These are phyloP conservation scores for Trichophyton verrucosum DNA, from an alignment of 2,329 filamentous ascomycete genomes.

Conservation along the genomic window DNA sequence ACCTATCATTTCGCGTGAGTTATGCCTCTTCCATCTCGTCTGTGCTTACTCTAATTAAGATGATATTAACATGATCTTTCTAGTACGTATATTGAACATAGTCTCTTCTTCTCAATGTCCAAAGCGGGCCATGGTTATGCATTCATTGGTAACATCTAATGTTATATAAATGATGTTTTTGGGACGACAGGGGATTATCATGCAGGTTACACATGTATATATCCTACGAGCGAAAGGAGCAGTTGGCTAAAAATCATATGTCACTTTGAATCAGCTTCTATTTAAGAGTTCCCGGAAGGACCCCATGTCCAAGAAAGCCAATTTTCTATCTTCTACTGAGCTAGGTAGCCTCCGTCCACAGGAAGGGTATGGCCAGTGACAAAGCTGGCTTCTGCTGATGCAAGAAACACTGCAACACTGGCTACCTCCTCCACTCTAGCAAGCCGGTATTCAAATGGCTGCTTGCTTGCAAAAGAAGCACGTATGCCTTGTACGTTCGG, in stretches of 20 bases:
- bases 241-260: too few species aligned
- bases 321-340: conserved; percentile 7
- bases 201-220: too few species aligned
- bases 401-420: conserved; percentile 33
- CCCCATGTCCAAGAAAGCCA: neutral
- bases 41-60: conserved; percentile 37
- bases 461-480: conserved; percentile 11
- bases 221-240: too few species aligned
- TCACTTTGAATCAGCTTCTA: neutral
- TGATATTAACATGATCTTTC: neutral
- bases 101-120: too few species aligned
- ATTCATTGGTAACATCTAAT: too few species aligned
- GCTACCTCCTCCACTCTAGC: conserved; percentile 26
- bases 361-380: conserved; percentile 35
- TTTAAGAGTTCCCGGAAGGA: neutral
- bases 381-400: conserved; percentile 37
- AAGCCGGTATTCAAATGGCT: conserved; percentile 20
- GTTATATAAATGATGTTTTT: too few species aligned
- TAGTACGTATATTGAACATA: neutral
- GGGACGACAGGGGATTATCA: too few species aligned
- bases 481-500: conserved; percentile 10
- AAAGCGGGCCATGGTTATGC: too few species aligned
- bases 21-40: conserved; percentile 36
- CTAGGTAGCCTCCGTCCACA: conserved; percentile 37
- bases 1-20: conserved; percentile 22